Evolutionary conservation across 352 stramenopile species (phyloP), one percentile per base, ranked within the genome.

Genomic region (Phytopythium litorale): DNA sequence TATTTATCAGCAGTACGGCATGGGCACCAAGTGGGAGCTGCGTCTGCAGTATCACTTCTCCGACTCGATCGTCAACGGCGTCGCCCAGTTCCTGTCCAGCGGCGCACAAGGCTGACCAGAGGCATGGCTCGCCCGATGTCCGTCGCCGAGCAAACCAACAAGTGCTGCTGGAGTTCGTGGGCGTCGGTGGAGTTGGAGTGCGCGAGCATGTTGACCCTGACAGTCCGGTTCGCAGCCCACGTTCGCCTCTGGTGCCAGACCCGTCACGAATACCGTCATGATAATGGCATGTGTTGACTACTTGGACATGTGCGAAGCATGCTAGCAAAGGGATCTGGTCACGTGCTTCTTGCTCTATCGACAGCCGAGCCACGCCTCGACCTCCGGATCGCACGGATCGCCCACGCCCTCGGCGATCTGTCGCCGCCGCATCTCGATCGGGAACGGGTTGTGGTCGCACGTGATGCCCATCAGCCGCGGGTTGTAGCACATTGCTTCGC

Each of bases 1-100:
- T 78, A 86, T 93, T 80, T 93, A 93, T 78, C 67, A 88, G 62
- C 84, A 93, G 71, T 93, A 91, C 64, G 76, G 71, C 53, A 86
- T 83, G 72, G 78, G 79, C 60, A 80, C 66, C 25, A 70, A 70
- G 33, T 91, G 84, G 84, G 75, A 93, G 56, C 67, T 93, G 43
- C 73, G 82, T 25, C 71, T 93, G 49, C 67, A 82, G 33, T 91
- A 93, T 51, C 84, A 93, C 60, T 93, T 93, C 63, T 91, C 83
- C 11, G 79, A 77, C 63, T 71, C 76, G 23, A 90, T 92, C 60
- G 62, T 89, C 51, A 89, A 89, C 56, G 76, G 78, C 8, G 78
- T 90, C 30, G 82, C 78, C 19, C 76, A 78, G 58, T 88, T 89
- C 62, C 75, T 82, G 51, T 62, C 72, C 21, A 76, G 45, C 13